A percentile compares a stretch with the other conserved stretches of the same genome.
These are phyloP conservation scores for Pythium dissotocum DNA, from an alignment of 352 stramenopile species.

Conservation along the genomic window DNA sequence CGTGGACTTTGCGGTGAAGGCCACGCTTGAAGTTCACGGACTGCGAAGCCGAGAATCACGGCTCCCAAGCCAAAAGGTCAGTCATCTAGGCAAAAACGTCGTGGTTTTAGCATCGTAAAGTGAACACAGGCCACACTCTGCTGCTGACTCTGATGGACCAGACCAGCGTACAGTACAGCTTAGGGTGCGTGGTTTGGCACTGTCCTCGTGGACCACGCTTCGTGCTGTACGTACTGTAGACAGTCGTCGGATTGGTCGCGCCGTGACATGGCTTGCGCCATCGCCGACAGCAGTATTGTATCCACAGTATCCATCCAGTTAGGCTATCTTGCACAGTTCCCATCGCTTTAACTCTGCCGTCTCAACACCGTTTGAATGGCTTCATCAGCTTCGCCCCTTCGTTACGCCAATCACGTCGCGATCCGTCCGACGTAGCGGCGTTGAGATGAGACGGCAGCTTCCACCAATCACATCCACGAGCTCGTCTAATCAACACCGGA, in stretches of 20 bases:
- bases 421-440: neutral
- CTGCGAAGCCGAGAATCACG: too few species aligned
- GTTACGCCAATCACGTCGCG: neutral
- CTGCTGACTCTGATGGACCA: too few species aligned
- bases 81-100: too few species aligned
- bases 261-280: neutral
- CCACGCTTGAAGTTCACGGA: too few species aligned
- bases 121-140: too few species aligned
- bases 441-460: constrained; percentile 2
- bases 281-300: neutral
- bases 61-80: too few species aligned
- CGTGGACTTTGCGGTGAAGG: too few species aligned
- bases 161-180: too few species aligned
- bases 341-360: neutral
- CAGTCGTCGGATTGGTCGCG: neutral
- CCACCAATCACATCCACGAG: neutral
- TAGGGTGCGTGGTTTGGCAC: too few species aligned
- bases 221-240: neutral
- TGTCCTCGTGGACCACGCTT: too few species aligned
- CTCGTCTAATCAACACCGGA: constrained; percentile 1
- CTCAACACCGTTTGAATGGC: neutral
- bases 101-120: too few species aligned
- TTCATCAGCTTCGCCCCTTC: neutral
- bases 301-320: neutral
- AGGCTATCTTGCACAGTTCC: neutral